phyloP scores from a whole-genome alignment of 768 basidiomycete genomes.

The Boletus insuetus region DNA sequence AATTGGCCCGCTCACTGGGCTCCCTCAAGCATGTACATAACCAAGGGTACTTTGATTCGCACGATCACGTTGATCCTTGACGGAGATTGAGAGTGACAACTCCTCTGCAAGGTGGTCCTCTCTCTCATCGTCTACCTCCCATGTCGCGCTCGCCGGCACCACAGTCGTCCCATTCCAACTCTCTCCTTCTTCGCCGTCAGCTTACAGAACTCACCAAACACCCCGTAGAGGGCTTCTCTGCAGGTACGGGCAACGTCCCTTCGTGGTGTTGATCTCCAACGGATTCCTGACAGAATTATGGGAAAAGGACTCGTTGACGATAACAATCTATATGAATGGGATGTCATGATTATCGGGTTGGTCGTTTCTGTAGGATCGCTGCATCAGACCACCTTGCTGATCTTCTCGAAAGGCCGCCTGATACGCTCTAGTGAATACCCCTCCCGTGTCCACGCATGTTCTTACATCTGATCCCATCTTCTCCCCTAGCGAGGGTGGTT shows the following conservation, averaged over 20 bases:
- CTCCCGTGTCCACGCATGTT: background rate
- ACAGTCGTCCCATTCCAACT: constrained; percentile 33
- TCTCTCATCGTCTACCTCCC: constrained; percentile 6
- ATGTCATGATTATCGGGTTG: constrained; percentile 91
- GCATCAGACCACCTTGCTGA: constrained; percentile 14
- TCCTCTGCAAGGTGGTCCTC: background rate
- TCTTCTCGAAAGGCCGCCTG: constrained; percentile 63
- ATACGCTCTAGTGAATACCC: constrained; percentile 82
- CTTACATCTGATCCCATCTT: constrained; percentile 1
- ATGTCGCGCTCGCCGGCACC: constrained; percentile 32
- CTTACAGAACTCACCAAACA: constrained; percentile 84
- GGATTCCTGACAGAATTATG: constrained; percentile 33
- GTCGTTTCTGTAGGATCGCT: constrained; percentile 26
- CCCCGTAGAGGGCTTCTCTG: constrained; percentile 96
- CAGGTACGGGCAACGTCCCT: constrained; percentile 51
- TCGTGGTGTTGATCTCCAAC: constrained; percentile 31
- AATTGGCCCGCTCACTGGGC: too few species aligned
- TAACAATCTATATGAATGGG: constrained; percentile 94
- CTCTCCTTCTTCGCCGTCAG: constrained; percentile 74
- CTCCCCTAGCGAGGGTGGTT: constrained; percentile 82
- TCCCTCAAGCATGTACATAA: too few species aligned
- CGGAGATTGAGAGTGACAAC: background rate
- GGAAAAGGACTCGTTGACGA: constrained; percentile 87
- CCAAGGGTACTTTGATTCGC: background rate
- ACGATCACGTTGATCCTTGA: constrained; percentile 3